Base-by-base conservation (phyloP, 2,329 filamentous ascomycete species). In the Microcyclosporella mali region DNA sequence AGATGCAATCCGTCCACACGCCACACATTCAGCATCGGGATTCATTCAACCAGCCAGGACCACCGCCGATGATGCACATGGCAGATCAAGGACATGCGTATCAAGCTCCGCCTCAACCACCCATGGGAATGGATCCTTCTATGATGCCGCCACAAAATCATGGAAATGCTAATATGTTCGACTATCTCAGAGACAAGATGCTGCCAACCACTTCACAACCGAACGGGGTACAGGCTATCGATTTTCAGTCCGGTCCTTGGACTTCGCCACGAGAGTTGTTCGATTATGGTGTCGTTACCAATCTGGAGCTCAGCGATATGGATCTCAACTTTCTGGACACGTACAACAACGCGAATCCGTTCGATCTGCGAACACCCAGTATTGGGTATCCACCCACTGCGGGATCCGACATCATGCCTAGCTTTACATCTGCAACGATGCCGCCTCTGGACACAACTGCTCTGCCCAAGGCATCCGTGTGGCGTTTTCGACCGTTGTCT, bases 311-410 rank as follows among this genome's bases (percentile, higher is more conserved):
- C 14, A 70, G 67, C 38, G 68, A 69, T 40, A 50, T 70, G 21
- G 70, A 72, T 47, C 56, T 71, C 30, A 64, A 61, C 33, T 64
- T 71, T 33, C 58, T 71, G 4, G 68, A 71, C 38, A 64, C 66
- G 8, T 70, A 70, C 53, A 71, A 69, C 48, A 64, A 67, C 10
- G 61, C 67, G 6, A 62, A 68, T 33, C 67, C 68, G 0, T 70
- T 71, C 47, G 62, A 66, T 40, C 43, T 63, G 10, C 50, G 59
- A 1, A 62, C 58, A 6, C 57, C 58, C 2, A 59, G 57, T 33
- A 60, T 60, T 35, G 58, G 59, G 35, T 61, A 61, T 37, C 51
- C 59, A 1, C 56, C 60, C 3, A 48, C 53, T 3, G 16, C 33
- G 8, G 56, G 56, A 6, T 63, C 60, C 3, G 58, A 64, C 17